phyloP scores from a whole-genome alignment of 441 rosid genomes.

The Erysimum pusillum region DNA sequence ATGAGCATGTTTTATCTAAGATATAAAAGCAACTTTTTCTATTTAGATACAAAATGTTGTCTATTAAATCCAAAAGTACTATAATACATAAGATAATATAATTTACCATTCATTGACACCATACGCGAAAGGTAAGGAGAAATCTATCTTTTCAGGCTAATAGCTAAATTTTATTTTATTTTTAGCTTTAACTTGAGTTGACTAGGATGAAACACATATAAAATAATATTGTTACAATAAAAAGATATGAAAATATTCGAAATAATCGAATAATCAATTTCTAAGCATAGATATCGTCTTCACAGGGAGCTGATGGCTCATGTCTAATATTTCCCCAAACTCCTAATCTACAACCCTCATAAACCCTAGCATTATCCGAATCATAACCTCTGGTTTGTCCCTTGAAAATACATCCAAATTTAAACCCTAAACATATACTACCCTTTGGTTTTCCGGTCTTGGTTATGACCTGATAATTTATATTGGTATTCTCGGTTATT shows the following conservation, averaged over 20 bases:
- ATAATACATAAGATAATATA: neutral
- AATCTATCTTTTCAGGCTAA: neutral
- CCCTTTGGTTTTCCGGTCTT: slow-evolving; percentile 42
- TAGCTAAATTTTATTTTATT: neutral
- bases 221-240: neutral
- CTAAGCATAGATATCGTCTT: slow-evolving; percentile 39
- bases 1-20: no score
- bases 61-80: neutral
- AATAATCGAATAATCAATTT: neutral
- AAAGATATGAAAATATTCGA: neutral
- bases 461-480: slow-evolving; percentile 39
- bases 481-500: slow-evolving; percentile 31
- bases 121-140: neutral
- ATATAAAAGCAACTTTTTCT: no score
- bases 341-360: slow-evolving; percentile 40
- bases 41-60: no score
- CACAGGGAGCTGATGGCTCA: slow-evolving; percentile 48
- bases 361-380: slow-evolving; percentile 16
- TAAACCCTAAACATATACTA: slow-evolving; percentile 42
- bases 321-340: slow-evolving; percentile 36
- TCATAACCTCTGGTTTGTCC: slow-evolving; percentile 28
- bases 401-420: slow-evolving; percentile 32
- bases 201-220: neutral
- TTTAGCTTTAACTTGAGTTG: neutral
- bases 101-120: neutral